phyloP scores from a whole-genome alignment of 169 alveolate species.

The Eimeria falciformis region DNA sequence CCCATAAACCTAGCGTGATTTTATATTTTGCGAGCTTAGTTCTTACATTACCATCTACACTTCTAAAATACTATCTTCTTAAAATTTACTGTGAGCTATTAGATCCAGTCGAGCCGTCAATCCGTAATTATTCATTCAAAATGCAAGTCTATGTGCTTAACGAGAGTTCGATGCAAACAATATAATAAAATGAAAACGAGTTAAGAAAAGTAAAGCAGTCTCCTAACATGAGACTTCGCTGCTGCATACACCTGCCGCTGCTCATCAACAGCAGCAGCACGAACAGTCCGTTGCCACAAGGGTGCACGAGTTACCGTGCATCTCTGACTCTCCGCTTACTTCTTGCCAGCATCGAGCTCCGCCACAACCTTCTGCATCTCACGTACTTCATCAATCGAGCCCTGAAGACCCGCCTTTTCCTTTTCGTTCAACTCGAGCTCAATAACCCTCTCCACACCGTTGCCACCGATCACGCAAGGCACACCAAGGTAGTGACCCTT shows the following conservation, averaged over 20 bases:
- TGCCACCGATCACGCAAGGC: slow-evolving; percentile 84
- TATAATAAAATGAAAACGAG: not conserved
- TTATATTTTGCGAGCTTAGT: no score
- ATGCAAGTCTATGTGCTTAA: no score
- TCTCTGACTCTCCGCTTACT: no score
- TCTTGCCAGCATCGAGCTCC: slow-evolving; percentile 4
- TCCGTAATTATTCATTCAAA: no score
- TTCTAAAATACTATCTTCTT: no score
- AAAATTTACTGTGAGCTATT: no score
- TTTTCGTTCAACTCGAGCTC: slow-evolving; percentile 80
- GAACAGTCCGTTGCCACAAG: not conserved
- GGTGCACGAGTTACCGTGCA: no score
- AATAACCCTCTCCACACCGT: slow-evolving; percentile 83
- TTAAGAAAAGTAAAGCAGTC: not conserved
- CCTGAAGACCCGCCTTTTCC: slow-evolving; percentile 53
- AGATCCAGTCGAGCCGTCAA: no score
- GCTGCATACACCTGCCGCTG: not conserved
- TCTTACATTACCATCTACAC: no score
- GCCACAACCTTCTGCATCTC: slow-evolving; percentile 53
- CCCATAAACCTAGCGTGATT: no score
- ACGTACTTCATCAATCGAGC: slow-evolving; percentile 63
- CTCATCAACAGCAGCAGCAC: not conserved
- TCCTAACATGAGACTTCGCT: not conserved
- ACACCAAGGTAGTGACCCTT: slow-evolving; percentile 85
- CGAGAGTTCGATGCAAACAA: not conserved